Evolutionary conservation across 176 grass and related monocot genomes (phyloP).

Genomic region (Triticum dicoccoides): DNA sequence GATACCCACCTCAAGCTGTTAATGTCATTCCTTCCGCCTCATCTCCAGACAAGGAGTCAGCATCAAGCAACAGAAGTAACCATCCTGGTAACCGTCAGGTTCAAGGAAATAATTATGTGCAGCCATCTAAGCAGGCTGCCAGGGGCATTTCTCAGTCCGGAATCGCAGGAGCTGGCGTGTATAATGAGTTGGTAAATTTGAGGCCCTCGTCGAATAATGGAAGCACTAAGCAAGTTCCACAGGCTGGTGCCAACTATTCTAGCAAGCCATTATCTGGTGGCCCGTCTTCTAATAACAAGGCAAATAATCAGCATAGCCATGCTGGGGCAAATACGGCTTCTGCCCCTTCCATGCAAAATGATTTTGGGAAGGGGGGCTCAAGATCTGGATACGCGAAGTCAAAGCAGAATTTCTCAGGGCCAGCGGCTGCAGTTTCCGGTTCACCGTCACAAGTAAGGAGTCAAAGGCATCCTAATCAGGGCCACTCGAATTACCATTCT

Average conservation of each 20-base stretch:
- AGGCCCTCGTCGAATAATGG: slow-evolving; percentile 42
- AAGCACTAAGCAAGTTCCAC: slow-evolving; percentile 21
- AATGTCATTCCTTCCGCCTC: slow-evolving; percentile 41
- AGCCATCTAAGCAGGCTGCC: slow-evolving; percentile 47
- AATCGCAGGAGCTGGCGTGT: slow-evolving; percentile 50
- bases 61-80: slow-evolving; percentile 32
- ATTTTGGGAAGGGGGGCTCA: slow-evolving; percentile 32
- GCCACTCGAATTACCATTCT: slow-evolving; percentile 47
- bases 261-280: slow-evolving; percentile 34
- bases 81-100: slow-evolving; percentile 16
- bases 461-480: slow-evolving; percentile 47
- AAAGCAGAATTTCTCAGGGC: slow-evolving; percentile 45
- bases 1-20: slow-evolving; percentile 21
- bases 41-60: slow-evolving; percentile 36
- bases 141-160: slow-evolving; percentile 41
- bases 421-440: slow-evolving; percentile 41
- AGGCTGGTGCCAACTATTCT: slow-evolving; percentile 40
- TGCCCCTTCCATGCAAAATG: slow-evolving; percentile 35
- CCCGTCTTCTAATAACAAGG: slow-evolving; percentile 40
- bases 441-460: slow-evolving; percentile 44
- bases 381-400: slow-evolving; percentile 44
- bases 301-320: slow-evolving; percentile 33
- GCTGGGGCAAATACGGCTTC: slow-evolving; percentile 38
- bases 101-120: slow-evolving; percentile 33
- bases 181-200: slow-evolving; percentile 51